Evolutionary conservation across 2,329 filamentous ascomycete species (phyloP).

Genomic region (Fusarium illudens): DNA sequence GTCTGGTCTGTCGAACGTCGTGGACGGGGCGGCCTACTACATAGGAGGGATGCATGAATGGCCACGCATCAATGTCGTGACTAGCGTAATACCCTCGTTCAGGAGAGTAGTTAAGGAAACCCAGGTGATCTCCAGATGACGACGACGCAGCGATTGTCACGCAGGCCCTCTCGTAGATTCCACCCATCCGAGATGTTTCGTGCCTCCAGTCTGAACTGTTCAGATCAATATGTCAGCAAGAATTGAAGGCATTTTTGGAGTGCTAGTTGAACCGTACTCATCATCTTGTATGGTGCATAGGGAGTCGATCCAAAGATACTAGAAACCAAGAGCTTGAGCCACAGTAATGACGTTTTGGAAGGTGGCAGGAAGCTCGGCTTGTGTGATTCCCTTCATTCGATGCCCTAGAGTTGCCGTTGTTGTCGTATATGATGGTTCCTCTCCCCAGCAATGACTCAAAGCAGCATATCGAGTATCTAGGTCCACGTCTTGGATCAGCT

Average conservation of each 20-base stretch:
- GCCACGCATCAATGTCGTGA: background rate
- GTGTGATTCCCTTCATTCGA: background rate
- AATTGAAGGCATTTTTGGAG: background rate
- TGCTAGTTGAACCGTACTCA: background rate
- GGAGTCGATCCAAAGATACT: background rate
- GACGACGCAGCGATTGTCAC: background rate
- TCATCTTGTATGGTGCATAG: conserved; percentile 1
- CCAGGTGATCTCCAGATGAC: background rate
- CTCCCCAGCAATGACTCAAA: background rate
- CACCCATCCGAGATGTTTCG: background rate
- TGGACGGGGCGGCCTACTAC: background rate
- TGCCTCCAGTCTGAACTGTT: background rate
- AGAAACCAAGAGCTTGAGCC: background rate
- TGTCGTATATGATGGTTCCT: background rate
- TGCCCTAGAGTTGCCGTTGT: background rate
- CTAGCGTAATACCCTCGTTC: background rate
- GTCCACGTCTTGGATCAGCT: background rate
- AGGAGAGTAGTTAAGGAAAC: background rate
- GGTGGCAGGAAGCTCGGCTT: background rate
- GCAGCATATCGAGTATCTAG: background rate
- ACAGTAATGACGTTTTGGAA: background rate
- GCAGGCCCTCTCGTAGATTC: background rate
- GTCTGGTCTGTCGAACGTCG: background rate
- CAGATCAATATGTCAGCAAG: background rate
- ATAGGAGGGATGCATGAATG: background rate